Evolutionary conservation across 352 stramenopile species (phyloP), one percentile per base, ranked within the genome.

Genomic region (Globisporangium camurandrum): DNA sequence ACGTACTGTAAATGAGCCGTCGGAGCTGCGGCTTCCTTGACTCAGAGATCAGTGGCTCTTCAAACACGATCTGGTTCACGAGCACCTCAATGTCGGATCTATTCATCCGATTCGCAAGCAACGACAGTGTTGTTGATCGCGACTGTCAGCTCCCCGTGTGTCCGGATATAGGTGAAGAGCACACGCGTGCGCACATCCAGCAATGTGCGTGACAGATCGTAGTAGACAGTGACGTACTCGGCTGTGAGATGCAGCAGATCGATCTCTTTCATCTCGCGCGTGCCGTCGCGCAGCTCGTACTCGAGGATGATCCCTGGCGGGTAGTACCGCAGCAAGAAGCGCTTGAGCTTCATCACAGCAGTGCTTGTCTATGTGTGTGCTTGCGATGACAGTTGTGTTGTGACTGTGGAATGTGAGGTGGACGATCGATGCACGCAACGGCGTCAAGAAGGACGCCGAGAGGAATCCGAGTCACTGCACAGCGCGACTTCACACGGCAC

Each of bases 231-330:
- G 11, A 72, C 68, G 24, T 75, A 96, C 78, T 97, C 88, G 38
- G 85, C 84, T 4, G 88, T 96, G 26, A 98, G 76, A 36, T 97
- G 87, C 31, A 98, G 63, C 31, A 98, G 62, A 59, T 98, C 88
- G 46, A 98, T 97, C 63, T 97, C 87, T 57, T 98, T 98, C 75
- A 95, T 95, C 57, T 96, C 86, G 46, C 86, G 69, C 24, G 84
- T 96, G 58, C 87, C 90, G 66, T 98, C 92, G 34, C 89, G 78
- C 33, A 95, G 62, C 59, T 97, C 92, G 64, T 98, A 98, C 69
- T 98, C 93, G 54, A 98, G 77, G 56, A 98, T 97, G 66, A 98
- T 97, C 10, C 92, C 86, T 30, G 92, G 93, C 50, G 93, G 93
- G 59, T 98, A 98, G 69, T 98, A 98, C 46, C 93, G 71, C 55